Base-by-base conservation (phyloP, 1,284 basidiomycete species). In the Trichosporon faecale region DNA sequence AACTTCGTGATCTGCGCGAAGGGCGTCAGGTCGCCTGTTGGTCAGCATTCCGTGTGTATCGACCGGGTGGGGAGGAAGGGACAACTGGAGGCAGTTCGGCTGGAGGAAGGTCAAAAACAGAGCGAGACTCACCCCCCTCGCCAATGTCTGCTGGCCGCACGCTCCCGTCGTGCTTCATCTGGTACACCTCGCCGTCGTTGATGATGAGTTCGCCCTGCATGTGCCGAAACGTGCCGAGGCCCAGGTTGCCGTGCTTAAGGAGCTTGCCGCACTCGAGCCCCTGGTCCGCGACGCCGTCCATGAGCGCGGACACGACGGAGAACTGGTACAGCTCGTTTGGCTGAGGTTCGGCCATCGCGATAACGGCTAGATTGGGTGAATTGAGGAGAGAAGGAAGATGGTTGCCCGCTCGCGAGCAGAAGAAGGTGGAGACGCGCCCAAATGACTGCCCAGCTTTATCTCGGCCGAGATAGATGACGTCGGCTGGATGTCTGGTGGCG, bases 191-290 rank as follows among this genome's bases (percentile, higher is more conserved):
- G 33, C 72, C 69, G 68, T 72, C 65, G 21, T 68, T 37, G 2
- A 72, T 63, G 52, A 72, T 67, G 33, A 72, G 66, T 66, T 72
- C 72, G 60, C 72, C 72, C 16, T 31, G 44, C 57, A 72, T 66
- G 27, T 35, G 61, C 5, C 64, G 55, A 23, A 68, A 72, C 5
- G 72, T 72, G 23, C 72, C 72, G 23, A 72, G 72, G n/a, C 72
- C 72, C 21, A 65, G 49, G 65, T 70, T 44, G 55, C 72, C 72
- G 35, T 70, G 69, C 33, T 37, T 4, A 4, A 72, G 65, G 23
- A 72, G 60, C 11, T 63, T 25, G 16, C 31, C 21, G 25, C 70
- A 33, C 9, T 64, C 61, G 2, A 70, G 64, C 14, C 72, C 69
- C 27, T 64, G 27, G 7, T 67, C 64, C 3, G 72, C 72, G 6